These are phyloP conservation scores for Claviceps fusiformis DNA, from an alignment of 2,329 filamentous ascomycete genomes.

Conservation along the genomic window DNA sequence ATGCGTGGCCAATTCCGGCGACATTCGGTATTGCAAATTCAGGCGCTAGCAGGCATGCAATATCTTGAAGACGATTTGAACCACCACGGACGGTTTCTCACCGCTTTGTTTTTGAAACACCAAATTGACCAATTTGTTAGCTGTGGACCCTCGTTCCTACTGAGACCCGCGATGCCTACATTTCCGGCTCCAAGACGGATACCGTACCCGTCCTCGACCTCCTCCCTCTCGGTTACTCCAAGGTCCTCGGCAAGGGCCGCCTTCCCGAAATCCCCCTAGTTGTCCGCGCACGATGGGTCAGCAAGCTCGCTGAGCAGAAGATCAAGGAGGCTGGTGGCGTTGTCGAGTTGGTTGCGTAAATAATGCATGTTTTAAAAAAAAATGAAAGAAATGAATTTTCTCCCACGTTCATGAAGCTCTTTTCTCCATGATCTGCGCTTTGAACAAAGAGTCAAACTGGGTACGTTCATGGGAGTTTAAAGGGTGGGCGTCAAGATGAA, in stretches of 20 bases:
- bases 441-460: not conserved
- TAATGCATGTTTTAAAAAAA: slow-evolving; percentile 1
- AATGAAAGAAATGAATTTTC: not conserved
- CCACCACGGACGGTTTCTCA: not conserved
- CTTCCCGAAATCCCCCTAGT: slow-evolving; percentile 87
- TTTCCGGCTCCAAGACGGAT: slow-evolving; percentile 66
- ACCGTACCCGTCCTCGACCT: slow-evolving; percentile 97
- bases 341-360: slow-evolving; percentile 81
- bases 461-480: slow-evolving; percentile 5
- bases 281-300: slow-evolving; percentile 90
- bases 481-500: not conserved
- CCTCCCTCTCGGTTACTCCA: slow-evolving; percentile 92
- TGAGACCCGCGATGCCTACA: slow-evolving; percentile 88
- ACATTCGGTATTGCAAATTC: not conserved
- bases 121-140: slow-evolving; percentile 33
- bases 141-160: slow-evolving; percentile 89
- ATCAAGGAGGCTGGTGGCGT: slow-evolving; percentile 96
- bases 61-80: not conserved
- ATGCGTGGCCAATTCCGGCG: not conserved
- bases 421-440: not conserved
- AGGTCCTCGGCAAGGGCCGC: slow-evolving; percentile 97
- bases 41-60: not conserved
- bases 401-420: not conserved
- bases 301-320: slow-evolving; percentile 94
- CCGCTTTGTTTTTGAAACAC: not conserved